A percentile compares a stretch with the other conserved stretches of the same genome.
Evolutionary conservation across 2,329 filamentous ascomycete genomes (phyloP).

Genomic region (Beauveria caledonica): DNA sequence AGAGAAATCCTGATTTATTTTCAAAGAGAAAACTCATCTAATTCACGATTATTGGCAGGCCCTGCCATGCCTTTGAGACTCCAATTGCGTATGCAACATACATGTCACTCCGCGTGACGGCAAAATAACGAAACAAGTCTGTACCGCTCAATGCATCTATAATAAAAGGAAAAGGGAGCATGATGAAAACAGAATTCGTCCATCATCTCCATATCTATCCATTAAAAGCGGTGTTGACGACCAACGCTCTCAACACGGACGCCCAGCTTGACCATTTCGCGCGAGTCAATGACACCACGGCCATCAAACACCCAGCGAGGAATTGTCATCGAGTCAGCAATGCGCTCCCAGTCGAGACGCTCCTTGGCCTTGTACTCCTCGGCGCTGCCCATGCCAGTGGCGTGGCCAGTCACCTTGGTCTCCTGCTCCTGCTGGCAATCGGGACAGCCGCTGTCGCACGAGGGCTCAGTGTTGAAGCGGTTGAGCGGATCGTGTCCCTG

Average conservation of each 20-base stretch:
- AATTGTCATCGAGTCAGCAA: conserved; percentile 41
- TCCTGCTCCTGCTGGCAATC: conserved; percentile 39
- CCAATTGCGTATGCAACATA: not conserved
- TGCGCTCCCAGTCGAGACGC: conserved; percentile 43
- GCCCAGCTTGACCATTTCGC: conserved; percentile 40
- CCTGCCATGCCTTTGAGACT: not conserved
- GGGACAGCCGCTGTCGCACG: conserved; percentile 37
- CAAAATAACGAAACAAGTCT: not conserved
- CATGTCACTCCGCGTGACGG: not conserved
- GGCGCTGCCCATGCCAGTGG: conserved; percentile 34
- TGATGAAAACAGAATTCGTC: not conserved
- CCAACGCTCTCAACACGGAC: conserved; percentile 46
- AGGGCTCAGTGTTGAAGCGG: conserved; percentile 36
- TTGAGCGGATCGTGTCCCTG: conserved; percentile 35
- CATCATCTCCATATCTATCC: not conserved
- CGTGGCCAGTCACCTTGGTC: conserved; percentile 29
- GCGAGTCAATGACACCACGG: conserved; percentile 43
- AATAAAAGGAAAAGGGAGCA: not conserved
- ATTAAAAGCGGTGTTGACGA: conserved; percentile 35
- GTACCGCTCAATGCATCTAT: not conserved
- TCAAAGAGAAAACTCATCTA: not conserved
- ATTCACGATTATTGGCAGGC: not conserved
- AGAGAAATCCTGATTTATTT: not conserved
- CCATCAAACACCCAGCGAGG: conserved; percentile 51
- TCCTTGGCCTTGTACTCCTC: conserved; percentile 39